Percentiles rank a stretch among this genome's conserved stretches.
phyloP scores from a whole-genome alignment of 2,329 filamentous ascomycete species.

The Aspergillus sp. region DNA sequence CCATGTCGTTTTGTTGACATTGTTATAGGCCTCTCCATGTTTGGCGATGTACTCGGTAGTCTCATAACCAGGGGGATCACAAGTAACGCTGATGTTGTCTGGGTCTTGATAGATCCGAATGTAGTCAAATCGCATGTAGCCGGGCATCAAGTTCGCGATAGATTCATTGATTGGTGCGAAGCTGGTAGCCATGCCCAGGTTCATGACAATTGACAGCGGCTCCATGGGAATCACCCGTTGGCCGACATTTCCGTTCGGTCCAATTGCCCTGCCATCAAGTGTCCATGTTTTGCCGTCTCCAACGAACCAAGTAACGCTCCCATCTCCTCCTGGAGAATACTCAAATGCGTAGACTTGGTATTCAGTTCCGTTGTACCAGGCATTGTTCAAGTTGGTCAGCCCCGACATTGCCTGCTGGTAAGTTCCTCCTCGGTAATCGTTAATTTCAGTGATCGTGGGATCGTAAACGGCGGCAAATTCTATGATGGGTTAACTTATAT shows the following conservation, averaged over 20 bases:
- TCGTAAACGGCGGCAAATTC: constrained; percentile 65
- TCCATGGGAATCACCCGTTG: constrained; percentile 62
- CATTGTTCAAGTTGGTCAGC: constrained; percentile 57
- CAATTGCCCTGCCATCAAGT: constrained; percentile 54
- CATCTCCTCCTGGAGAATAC: constrained; percentile 55
- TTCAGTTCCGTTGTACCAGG: constrained; percentile 61
- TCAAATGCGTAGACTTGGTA: constrained; percentile 63
- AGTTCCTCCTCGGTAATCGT: constrained; percentile 56
- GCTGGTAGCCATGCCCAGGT: constrained; percentile 65
- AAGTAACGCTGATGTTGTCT: constrained; percentile 55
- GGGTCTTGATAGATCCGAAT: constrained; percentile 66
- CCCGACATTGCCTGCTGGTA: constrained; percentile 62
- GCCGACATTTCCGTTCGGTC: constrained; percentile 66
- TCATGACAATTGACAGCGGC: constrained; percentile 63
- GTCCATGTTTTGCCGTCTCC: constrained; percentile 63
- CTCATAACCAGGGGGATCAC: constrained; percentile 62
- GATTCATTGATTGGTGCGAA: constrained; percentile 60
- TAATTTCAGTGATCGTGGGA: constrained; percentile 51
- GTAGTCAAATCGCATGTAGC: constrained; percentile 64
- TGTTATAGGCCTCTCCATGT: constrained; percentile 58
- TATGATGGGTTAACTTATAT: not conserved
- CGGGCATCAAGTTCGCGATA: constrained; percentile 55
- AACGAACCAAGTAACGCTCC: constrained; percentile 65
- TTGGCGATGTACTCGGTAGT: constrained; percentile 63
- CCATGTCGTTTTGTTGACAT: constrained; percentile 62